These are phyloP conservation scores for Amanita subjunquillea DNA, from an alignment of 768 basidiomycete species.

Conservation along the genomic window DNA sequence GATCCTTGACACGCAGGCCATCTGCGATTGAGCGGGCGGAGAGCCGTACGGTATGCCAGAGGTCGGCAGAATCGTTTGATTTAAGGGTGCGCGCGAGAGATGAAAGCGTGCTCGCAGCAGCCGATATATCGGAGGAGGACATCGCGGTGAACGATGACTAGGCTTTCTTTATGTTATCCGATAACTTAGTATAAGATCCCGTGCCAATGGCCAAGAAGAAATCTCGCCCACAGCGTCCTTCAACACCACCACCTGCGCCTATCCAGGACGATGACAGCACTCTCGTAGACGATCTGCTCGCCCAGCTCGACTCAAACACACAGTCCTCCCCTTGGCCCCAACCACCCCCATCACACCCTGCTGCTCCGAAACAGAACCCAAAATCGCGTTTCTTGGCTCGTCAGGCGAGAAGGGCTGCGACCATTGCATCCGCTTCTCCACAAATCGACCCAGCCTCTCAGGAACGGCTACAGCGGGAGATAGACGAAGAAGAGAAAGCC, in stretches of 20 bases:
- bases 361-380: slow-evolving; percentile 39
- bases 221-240: slow-evolving; percentile 18
- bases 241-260: slow-evolving; percentile 17
- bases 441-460: slow-evolving; percentile 49
- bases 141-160: neutral
- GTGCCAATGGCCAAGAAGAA: slow-evolving; percentile 27
- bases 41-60: slow-evolving; percentile 1
- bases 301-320: slow-evolving; percentile 56
- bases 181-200: neutral
- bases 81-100: slow-evolving; percentile 1
- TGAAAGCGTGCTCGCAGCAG: neutral
- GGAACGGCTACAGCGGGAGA: slow-evolving; percentile 50
- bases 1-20: slow-evolving; percentile 44
- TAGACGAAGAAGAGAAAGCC: slow-evolving; percentile 53
- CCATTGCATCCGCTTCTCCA: slow-evolving; percentile 40
- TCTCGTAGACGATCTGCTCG: slow-evolving; percentile 66
- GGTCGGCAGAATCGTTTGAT: neutral
- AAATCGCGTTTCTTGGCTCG: slow-evolving; percentile 62
- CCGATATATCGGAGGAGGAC: neutral
- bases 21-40: slow-evolving; percentile 1
- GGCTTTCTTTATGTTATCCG: no score
- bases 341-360: slow-evolving; percentile 25
- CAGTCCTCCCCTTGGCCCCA: slow-evolving; percentile 27
- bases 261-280: slow-evolving; percentile 36
- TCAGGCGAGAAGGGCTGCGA: slow-evolving; percentile 67